A percentile compares a stretch with the other conserved stretches of the same genome.
Conservation (phyloP, 2,329 filamentous ascomycete genomes). For the Venturia carpophila region DNA sequence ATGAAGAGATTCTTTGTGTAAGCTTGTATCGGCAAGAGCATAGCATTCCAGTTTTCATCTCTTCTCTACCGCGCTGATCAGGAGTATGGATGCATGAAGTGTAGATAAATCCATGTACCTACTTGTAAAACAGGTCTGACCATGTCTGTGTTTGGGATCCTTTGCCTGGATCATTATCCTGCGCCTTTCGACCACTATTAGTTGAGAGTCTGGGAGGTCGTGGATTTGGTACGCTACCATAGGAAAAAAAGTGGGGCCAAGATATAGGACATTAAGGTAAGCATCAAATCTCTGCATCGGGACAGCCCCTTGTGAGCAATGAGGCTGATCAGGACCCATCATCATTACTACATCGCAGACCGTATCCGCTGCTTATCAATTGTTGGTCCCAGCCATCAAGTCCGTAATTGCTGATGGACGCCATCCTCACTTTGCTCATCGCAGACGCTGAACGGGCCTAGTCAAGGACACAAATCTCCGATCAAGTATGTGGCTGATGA, state of each 20-base stretch:
- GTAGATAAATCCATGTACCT: background rate
- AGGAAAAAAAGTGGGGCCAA: background rate
- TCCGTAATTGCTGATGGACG: background rate
- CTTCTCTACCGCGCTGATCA: background rate
- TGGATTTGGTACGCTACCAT: background rate
- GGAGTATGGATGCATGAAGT: background rate
- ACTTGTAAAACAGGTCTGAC: background rate
- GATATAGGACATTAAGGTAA: background rate
- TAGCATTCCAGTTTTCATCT: slow-evolving; percentile 8
- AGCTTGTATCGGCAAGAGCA: background rate
- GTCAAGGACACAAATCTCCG: background rate
- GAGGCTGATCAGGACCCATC: background rate
- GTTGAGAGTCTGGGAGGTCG: background rate
- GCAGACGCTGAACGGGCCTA: background rate
- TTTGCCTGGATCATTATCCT: background rate
- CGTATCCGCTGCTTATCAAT: background rate
- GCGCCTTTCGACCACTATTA: background rate
- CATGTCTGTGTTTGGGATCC: background rate
- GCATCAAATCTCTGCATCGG: background rate
- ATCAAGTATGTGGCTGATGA: background rate
- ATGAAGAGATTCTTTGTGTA: slow-evolving; percentile 11
- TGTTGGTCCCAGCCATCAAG: background rate
- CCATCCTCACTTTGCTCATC: background rate
- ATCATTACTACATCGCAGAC: background rate
- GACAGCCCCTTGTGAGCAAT: background rate